A percentile compares a stretch with the other conserved stretches of the same genome.
Evolutionary conservation across 208 protist species (phyloP).

Genomic region (Crithidia bombi): DNA sequence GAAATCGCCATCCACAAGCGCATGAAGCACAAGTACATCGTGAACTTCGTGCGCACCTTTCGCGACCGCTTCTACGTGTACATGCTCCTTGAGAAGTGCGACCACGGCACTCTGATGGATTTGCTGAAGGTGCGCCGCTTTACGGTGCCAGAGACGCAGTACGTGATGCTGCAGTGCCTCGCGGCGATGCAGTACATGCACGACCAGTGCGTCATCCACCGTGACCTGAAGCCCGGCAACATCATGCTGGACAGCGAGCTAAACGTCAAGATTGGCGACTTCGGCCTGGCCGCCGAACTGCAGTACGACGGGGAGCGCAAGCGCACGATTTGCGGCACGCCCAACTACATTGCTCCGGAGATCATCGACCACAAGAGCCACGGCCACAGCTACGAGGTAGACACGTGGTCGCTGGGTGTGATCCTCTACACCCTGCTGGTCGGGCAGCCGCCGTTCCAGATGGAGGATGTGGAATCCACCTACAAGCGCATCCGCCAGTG

Average conservation of each 20-base stretch:
- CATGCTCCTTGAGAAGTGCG: conserved; percentile 98
- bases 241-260: conserved; percentile 92
- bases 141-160: conserved; percentile 93
- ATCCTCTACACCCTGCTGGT: conserved; percentile 98
- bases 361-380: conserved; percentile 86
- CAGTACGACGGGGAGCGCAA: conserved; percentile 94
- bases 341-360: conserved; percentile 97
- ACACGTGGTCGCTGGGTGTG: conserved; percentile 98
- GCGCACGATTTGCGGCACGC: conserved; percentile 96
- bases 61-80: conserved; percentile 97
- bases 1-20: conserved; percentile 98
- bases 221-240: conserved; percentile 97
- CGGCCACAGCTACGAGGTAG: conserved; percentile 97
- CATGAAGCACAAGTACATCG: conserved; percentile 96
- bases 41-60: conserved; percentile 97
- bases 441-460: conserved; percentile 99
- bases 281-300: conserved; percentile 93
- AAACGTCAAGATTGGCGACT: conserved; percentile 96
- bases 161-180: conserved; percentile 95
- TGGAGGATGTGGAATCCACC: conserved; percentile 95
- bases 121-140: conserved; percentile 93
- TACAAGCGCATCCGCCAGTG: conserved; percentile 95
- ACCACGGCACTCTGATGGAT: conserved; percentile 97
- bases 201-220: conserved; percentile 94
- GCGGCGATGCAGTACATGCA: conserved; percentile 96